These are phyloP conservation scores for Colletotrichum horii DNA, from an alignment of 2,329 filamentous ascomycete species.

Conservation along the genomic window DNA sequence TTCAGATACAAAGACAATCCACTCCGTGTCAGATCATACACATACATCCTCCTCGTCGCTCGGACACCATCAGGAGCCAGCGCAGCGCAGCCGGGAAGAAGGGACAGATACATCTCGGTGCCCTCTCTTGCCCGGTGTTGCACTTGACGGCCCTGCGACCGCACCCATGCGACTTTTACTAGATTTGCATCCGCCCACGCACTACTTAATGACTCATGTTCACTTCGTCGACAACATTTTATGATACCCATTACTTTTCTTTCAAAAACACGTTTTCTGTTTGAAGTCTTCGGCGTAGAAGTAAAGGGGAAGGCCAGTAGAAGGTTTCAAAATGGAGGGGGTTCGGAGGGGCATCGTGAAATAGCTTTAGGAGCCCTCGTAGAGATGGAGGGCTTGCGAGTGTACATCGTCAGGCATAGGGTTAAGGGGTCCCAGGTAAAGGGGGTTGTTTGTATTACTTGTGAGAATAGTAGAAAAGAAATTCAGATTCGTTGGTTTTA, in stretches of 20 bases:
- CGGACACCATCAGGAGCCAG: not conserved
- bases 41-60: not conserved
- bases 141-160: not conserved
- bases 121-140: not conserved
- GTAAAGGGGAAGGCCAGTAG: not conserved
- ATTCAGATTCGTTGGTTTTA: not conserved
- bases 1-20: conserved; percentile 20
- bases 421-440: not conserved
- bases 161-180: not conserved
- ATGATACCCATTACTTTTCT: not conserved
- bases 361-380: not conserved
- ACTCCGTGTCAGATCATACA: conserved; percentile 6
- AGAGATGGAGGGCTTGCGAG: not conserved
- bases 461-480: not conserved
- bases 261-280: not conserved
- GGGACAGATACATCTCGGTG: not conserved
- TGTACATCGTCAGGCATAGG: not conserved
- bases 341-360: not conserved
- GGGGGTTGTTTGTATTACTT: not conserved
- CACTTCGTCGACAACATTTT: not conserved
- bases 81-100: not conserved
- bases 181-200: not conserved
- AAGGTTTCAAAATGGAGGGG: not conserved
- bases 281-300: not conserved
- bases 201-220: not conserved